Conservation (phyloP, 108 stramenopile genomes). For the Poteriospumella lacustris region DNA sequence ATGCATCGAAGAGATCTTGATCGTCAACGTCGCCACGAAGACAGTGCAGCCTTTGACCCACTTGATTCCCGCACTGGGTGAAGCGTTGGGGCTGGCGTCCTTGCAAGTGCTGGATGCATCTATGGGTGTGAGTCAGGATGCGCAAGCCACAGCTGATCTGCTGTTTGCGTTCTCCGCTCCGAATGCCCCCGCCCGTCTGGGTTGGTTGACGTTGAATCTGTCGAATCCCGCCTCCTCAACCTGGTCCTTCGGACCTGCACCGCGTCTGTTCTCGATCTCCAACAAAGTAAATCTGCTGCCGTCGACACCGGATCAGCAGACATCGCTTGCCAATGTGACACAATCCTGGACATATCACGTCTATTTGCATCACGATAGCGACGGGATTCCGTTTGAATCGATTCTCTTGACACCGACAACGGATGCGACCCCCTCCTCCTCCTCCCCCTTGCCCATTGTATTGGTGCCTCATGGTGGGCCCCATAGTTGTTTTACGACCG, state of each 20-base stretch:
- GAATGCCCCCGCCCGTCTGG: not conserved
- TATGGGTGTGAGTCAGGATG: not conserved
- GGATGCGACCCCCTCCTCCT: not conserved
- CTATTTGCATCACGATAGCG: not conserved
- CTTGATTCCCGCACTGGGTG: not conserved
- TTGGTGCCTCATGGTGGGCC: conserved; percentile 37
- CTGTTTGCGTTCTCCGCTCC: not conserved
- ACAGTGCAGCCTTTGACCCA: not conserved
- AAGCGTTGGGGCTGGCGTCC: not conserved
- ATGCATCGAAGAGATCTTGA: not conserved
- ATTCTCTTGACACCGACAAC: not conserved
- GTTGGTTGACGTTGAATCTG: not conserved
- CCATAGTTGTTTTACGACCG: conserved; percentile 4
- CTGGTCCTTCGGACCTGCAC: not conserved
- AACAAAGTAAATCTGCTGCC: not conserved
- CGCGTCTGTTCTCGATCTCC: not conserved
- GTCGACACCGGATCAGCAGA: not conserved
- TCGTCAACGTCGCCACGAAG: not conserved
- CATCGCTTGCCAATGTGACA: not conserved
- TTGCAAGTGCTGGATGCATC: not conserved
- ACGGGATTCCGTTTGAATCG: not conserved
- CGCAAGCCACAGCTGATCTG: not conserved
- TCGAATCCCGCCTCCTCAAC: too few relatives aligned
- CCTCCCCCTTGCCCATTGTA: conserved; percentile 13
- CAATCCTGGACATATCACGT: not conserved